Percentiles rank a stretch among this genome's conserved stretches.
These are phyloP conservation scores for Hydnomerulius pinastri DNA, from an alignment of 768 basidiomycete species.

Conservation along the genomic window DNA sequence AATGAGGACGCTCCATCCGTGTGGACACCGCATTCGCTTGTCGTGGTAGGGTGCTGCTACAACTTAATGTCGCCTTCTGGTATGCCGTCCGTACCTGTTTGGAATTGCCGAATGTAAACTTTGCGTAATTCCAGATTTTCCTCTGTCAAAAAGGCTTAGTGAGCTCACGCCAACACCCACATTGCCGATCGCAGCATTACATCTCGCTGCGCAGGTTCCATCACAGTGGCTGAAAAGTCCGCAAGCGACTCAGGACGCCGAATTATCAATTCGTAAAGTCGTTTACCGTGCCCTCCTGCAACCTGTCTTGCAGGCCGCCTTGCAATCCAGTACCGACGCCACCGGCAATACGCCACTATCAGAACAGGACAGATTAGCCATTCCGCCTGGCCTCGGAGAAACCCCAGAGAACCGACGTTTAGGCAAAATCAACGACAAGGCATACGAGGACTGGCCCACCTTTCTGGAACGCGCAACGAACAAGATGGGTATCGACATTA, in stretches of 20 bases:
- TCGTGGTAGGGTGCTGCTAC: conserved; percentile 80
- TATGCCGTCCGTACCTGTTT: conserved; percentile 10
- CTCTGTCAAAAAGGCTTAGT: conserved; percentile 41
- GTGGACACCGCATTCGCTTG: conserved; percentile 56
- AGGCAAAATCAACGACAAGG: conserved; percentile 52
- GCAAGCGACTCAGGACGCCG: conserved; percentile 34
- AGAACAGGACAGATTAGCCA: not conserved
- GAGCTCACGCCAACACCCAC: conserved; percentile 15
- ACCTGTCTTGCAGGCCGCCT: conserved; percentile 20
- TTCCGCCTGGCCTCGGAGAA: conserved; percentile 36
- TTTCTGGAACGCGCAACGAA: conserved; percentile 42
- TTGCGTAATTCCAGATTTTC: conserved; percentile 48
- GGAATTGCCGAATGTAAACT: conserved; percentile 3
- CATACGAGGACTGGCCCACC: conserved; percentile 50
- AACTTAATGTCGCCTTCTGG: conserved; percentile 63
- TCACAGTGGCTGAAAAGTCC: conserved; percentile 54
- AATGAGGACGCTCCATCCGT: not conserved
- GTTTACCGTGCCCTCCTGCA: conserved; percentile 70
- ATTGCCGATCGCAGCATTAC: conserved; percentile 46
- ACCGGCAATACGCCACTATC: not conserved
- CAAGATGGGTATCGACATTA: conserved; percentile 27
- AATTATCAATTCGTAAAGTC: conserved; percentile 65
- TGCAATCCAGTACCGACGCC: not conserved
- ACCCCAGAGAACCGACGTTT: conserved; percentile 46
- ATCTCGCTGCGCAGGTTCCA: conserved; percentile 75